Conservation (phyloP, 495 filamentous ascomycete genomes). For the Podospora tetraspora region DNA sequence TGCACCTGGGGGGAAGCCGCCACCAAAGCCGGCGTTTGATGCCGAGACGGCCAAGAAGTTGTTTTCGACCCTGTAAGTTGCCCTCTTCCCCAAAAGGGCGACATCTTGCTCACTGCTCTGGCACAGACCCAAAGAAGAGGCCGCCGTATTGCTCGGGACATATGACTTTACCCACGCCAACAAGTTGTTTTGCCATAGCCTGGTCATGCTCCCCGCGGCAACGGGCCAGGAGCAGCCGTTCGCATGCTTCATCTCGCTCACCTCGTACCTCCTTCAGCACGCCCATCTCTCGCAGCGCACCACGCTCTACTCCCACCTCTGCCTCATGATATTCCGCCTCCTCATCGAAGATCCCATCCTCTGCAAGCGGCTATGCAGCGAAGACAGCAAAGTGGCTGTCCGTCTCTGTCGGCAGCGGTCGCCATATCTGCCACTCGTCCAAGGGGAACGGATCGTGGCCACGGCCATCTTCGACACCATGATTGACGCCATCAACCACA, state of each 20-base stretch:
- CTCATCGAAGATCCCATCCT: constrained; percentile 80
- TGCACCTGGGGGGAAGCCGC: constrained; percentile 59
- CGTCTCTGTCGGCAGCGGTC: constrained; percentile 86
- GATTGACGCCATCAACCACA: constrained; percentile 89
- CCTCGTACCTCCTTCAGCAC: constrained; percentile 90
- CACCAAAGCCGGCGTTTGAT: constrained; percentile 51
- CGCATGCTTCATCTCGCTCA: constrained; percentile 75
- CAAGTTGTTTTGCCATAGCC: constrained; percentile 86
- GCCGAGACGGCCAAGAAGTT: constrained; percentile 71
- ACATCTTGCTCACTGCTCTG: constrained; percentile 24
- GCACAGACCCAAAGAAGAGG: constrained; percentile 67
- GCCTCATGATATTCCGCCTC: constrained; percentile 75
- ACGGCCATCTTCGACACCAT: constrained; percentile 77
- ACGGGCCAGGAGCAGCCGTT: constrained; percentile 72
- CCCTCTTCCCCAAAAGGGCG: neutral
- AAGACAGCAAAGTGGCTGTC: constrained; percentile 68
- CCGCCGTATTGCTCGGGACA: constrained; percentile 71
- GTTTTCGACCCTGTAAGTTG: constrained; percentile 56
- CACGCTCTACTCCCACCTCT: constrained; percentile 75
- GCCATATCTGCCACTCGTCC: constrained; percentile 75
- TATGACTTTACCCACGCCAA: constrained; percentile 95
- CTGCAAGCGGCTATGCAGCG: constrained; percentile 79
- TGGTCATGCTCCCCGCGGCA: constrained; percentile 60
- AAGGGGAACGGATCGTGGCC: constrained; percentile 63
- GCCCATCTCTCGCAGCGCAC: constrained; percentile 77